phyloP scores from a whole-genome alignment of 2,329 filamentous ascomycete genomes.

The Trichoderma koningii region DNA sequence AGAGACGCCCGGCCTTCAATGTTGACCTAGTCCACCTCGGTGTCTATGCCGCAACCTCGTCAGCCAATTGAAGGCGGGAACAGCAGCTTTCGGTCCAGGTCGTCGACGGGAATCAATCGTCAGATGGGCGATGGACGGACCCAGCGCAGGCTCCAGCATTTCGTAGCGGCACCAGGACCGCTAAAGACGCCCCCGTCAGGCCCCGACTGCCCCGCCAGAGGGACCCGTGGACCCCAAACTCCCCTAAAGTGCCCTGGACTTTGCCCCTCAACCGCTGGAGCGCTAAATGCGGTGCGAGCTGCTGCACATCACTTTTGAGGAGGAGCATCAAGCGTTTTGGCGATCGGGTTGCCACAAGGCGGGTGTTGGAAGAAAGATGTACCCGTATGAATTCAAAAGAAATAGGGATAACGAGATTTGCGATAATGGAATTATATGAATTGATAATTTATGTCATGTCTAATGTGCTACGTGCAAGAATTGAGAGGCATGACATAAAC shows the following conservation, averaged over 20 bases:
- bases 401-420: background rate
- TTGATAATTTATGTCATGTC: too few relatives aligned
- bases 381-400: too few relatives aligned
- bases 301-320: background rate
- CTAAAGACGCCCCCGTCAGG: background rate
- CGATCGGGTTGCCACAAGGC: conserved; percentile 9
- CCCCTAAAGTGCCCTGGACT: conserved; percentile 3
- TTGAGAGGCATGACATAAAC: background rate
- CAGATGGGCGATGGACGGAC: background rate
- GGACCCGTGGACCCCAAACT: conserved; percentile 7
- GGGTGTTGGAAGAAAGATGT: background rate
- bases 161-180: background rate
- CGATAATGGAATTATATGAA: background rate
- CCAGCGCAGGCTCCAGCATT: conserved; percentile 23
- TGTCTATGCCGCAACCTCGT: conserved; percentile 7
- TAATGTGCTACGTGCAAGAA: too few relatives aligned
- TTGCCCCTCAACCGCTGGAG: conserved; percentile 10
- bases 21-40: background rate
- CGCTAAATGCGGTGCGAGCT: background rate
- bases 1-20: conserved; percentile 6
- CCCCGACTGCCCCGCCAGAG: conserved; percentile 14
- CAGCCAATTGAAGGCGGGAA: conserved; percentile 12
- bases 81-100: background rate
- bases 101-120: background rate
- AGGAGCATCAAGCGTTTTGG: background rate